Base-by-base conservation (phyloP, 129 eudicot genomes). In the Chrysanthemum makinoi region DNA sequence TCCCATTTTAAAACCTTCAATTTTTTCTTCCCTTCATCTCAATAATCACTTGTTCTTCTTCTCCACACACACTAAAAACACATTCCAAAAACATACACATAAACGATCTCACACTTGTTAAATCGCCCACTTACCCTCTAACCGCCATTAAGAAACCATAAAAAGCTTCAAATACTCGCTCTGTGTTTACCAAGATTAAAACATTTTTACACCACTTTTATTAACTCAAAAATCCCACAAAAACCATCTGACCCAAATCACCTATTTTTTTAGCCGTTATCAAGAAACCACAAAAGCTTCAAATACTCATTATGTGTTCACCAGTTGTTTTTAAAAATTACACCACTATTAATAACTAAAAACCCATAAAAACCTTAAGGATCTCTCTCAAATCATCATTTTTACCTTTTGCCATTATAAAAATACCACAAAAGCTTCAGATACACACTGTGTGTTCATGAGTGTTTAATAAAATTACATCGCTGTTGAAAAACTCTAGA, bases 131-230 rank as follows among this genome's bases (percentile, higher is more conserved):
- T 30, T 30, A 26, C 4, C 30, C 30, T 26, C 30, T 26, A 30
- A 30, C 35, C 35, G 35, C 35, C 35, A 30, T 30, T 3, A 30
- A 30, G 4, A 30, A 3, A 3, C 35, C 35, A 30, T 30, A 4
- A 30, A 30, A 30, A 55, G 4, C 70, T 69, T 64, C 80, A 76
- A 75, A 71, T 69, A 69, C 81, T 48, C 76, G 13, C 76, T 53
- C 62, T 62, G n/a, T 12, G 11, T 30, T 55, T 66, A 22, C 26
- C 57, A 75, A 56, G 49, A 4, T 30, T 30, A 3, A 61, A 62
- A 60, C 72, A 3, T 15, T 15, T 76, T 22, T 35, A 35, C 70
- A 51, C 48, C 75, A 30, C 35, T 72, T 10, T 65, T 72, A 19
- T 64, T 62, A 18, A 30, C 64, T 2, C 0, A 3, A 33, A 17